Evolutionary conservation across 148 eudicot genomes (phyloP).

Genomic region (Dysphania ambrosioides): DNA sequence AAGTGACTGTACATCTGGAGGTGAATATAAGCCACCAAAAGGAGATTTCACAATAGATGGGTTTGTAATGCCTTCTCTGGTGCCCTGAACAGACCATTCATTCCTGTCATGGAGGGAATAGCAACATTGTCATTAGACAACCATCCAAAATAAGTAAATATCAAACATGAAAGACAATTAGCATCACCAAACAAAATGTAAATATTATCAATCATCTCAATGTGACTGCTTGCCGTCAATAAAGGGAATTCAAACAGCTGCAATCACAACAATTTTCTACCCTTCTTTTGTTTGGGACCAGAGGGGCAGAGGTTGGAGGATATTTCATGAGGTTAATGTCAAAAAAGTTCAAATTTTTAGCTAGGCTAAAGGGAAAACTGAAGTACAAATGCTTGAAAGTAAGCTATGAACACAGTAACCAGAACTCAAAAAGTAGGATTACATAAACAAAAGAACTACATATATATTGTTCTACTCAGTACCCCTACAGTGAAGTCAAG

Average conservation of each 20-base stretch:
- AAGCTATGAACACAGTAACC: not conserved
- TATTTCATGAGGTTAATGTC: too few species aligned
- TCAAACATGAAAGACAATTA: not conserved
- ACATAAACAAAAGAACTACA: too few species aligned
- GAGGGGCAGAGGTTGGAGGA: too few species aligned
- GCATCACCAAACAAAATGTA: not conserved
- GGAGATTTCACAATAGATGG: conserved; percentile 52
- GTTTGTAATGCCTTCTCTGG: conserved; percentile 51
- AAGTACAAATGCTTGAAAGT: not conserved
- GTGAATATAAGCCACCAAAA: conserved; percentile 73
- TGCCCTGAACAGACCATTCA: conserved; percentile 50
- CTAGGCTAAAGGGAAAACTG: not conserved
- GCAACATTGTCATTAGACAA: conserved; percentile 1
- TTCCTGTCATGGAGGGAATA: conserved; percentile 48
- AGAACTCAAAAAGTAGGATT: not conserved
- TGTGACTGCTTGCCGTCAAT: not conserved
- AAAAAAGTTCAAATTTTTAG: not conserved
- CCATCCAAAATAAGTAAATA: not conserved
- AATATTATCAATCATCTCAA: not conserved
- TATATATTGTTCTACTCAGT: too few species aligned
- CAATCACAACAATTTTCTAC: not conserved
- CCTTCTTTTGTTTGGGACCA: not conserved
- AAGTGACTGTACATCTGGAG: conserved; percentile 86
- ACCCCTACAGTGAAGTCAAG: too few species aligned
- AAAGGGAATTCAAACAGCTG: not conserved